A percentile compares a stretch with the other conserved stretches of the same genome.
Evolutionary conservation across 2,329 filamentous ascomycete species (phyloP).

Genomic region (Xylariomycetidae sp.): DNA sequence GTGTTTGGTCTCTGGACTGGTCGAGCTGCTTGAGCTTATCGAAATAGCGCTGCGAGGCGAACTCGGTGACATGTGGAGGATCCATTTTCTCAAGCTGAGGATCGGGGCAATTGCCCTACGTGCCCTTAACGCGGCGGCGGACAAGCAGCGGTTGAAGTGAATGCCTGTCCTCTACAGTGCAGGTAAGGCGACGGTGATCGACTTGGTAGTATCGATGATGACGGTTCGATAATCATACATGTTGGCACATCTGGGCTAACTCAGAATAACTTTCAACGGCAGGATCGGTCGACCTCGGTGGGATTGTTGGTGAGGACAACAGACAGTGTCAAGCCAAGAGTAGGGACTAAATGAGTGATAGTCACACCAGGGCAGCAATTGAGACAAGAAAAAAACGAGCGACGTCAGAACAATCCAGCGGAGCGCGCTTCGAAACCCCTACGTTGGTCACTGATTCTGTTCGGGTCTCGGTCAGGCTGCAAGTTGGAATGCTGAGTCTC

Average conservation of each 20-base stretch:
- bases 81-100: conserved; percentile 45
- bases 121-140: conserved; percentile 17
- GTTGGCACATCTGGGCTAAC: conserved; percentile 28
- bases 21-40: conserved; percentile 55
- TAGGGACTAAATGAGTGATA: conserved; percentile 15
- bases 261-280: no score
- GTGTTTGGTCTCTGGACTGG: conserved; percentile 41
- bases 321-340: no score
- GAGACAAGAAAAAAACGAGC: conserved; percentile 8
- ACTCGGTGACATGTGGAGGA: conserved; percentile 59
- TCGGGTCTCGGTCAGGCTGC: conserved; percentile 8
- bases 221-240: conserved; percentile 26
- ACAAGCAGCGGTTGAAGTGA: conserved; percentile 19
- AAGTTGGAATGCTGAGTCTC: conserved; percentile 16
- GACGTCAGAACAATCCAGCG: no score
- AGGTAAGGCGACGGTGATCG: conserved; percentile 20
- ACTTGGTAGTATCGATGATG: conserved; percentile 19
- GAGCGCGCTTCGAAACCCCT: no score
- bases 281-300: no score
- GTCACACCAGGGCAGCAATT: no score
- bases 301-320: no score
- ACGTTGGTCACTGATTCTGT: conserved; percentile 5
- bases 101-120: conserved; percentile 9
- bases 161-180: conserved; percentile 22
- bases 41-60: conserved; percentile 61